Conservation (phyloP, 495 filamentous ascomycete species). For the Bathelium albidoporum region DNA sequence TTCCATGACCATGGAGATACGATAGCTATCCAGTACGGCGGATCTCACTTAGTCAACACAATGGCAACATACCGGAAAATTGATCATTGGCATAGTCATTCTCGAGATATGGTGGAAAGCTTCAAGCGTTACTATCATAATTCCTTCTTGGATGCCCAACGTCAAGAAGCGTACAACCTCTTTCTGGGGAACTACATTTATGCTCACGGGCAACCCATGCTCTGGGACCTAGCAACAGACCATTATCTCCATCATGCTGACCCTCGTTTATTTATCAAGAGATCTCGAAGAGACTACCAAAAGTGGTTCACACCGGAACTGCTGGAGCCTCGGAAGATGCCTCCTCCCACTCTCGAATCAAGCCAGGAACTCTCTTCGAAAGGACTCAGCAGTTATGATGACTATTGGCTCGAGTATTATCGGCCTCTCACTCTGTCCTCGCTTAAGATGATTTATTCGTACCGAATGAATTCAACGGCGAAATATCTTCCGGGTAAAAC, state of each 20-base stretch:
- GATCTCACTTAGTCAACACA: constrained; percentile 94
- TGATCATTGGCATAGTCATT: constrained; percentile 96
- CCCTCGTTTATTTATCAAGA: constrained; percentile 60
- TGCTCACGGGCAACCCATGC: constrained; percentile 81
- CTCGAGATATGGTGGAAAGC: constrained; percentile 96
- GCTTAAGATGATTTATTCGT: constrained; percentile 79
- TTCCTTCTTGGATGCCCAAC: constrained; percentile 89
- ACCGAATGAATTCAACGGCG: constrained; percentile 77
- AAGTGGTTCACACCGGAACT: constrained; percentile 77
- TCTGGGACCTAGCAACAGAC: constrained; percentile 92
- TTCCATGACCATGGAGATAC: constrained; percentile 94
- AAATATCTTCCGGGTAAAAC: constrained; percentile 67
- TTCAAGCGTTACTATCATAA: constrained; percentile 99
- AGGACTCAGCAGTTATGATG: constrained; percentile 60
- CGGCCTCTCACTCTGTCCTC: constrained; percentile 75
- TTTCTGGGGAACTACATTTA: constrained; percentile 97
- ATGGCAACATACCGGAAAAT: constrained; percentile 99
- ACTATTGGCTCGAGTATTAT: constrained; percentile 99
- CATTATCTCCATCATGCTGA: constrained; percentile 93
- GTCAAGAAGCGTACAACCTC: constrained; percentile 95
- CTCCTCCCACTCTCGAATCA: constrained; percentile 36
- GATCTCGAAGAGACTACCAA: constrained; percentile 59
- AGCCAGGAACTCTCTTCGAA: constrained; percentile 20
- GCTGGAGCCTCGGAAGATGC: constrained; percentile 42
- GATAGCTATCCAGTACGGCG: constrained; percentile 95